Evolutionary conservation across 352 stramenopile genomes (phyloP).

Genomic region (Lagenidium sp.): DNA sequence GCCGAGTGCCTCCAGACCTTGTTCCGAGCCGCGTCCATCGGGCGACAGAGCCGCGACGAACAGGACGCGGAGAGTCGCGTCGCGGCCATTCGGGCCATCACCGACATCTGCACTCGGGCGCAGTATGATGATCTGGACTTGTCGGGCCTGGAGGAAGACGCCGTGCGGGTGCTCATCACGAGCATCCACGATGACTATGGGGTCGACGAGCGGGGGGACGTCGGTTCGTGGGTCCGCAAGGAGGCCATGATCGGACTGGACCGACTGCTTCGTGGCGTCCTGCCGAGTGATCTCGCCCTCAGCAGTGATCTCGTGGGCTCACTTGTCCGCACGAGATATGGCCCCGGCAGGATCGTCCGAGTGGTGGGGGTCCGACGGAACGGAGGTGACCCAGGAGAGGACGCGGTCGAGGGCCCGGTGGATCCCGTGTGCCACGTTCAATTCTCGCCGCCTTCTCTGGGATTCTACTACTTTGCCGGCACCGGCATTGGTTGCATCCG

Average conservation of each 20-base stretch:
- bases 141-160: constrained; percentile 22
- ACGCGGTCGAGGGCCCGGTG: constrained; percentile 6
- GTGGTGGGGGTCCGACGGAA: constrained; percentile 18
- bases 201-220: constrained; percentile 95
- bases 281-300: constrained; percentile 3
- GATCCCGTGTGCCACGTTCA: constrained; percentile 45
- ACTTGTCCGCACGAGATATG: constrained; percentile 25
- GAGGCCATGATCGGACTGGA: constrained; percentile 91
- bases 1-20: constrained; percentile 23
- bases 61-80: constrained; percentile 93
- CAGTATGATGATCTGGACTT: not conserved
- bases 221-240: constrained; percentile 96
- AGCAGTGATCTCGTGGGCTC: constrained; percentile 24
- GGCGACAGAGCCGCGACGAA: constrained; percentile 48
- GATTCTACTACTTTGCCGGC: constrained; percentile 69
- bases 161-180: constrained; percentile 81
- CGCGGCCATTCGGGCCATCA: constrained; percentile 89
- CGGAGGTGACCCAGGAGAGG: constrained; percentile 16
- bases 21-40: constrained; percentile 33
- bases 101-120: constrained; percentile 69
- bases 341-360: constrained; percentile 29
- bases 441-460: constrained; percentile 45
- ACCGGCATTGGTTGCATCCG: constrained; percentile 45
- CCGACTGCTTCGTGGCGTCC: constrained; percentile 48
- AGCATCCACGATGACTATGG: constrained; percentile 93